Percentiles rank a stretch among this genome's conserved stretches.
Conservation (phyloP, 345 rosid genomes). For the Boechera stricta region DNA sequence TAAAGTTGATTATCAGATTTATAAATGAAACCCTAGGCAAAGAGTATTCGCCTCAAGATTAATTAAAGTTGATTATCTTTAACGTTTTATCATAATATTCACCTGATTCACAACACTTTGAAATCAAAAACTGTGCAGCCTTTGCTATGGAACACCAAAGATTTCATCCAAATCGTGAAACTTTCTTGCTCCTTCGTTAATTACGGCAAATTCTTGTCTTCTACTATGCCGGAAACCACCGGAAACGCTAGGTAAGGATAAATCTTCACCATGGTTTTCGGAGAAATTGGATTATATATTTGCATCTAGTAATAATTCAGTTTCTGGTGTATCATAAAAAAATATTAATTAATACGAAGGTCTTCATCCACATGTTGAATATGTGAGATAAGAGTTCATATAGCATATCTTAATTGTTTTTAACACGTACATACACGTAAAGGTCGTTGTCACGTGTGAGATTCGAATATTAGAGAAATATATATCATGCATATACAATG, state of each 20-base stretch:
- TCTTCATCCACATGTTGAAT: slow-evolving; percentile 34
- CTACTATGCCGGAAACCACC: background rate
- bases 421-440: background rate
- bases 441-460: slow-evolving; percentile 35
- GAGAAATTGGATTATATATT: slow-evolving; percentile 8
- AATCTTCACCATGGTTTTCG: slow-evolving; percentile 47
- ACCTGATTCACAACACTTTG: too few relatives aligned
- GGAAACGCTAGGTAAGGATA: slow-evolving; percentile 45
- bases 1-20: too few relatives aligned
- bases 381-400: slow-evolving; percentile 20
- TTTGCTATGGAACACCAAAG: slow-evolving; percentile 54
- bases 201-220: slow-evolving; percentile 24
- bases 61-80: too few relatives aligned
- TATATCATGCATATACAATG: background rate
- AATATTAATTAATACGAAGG: slow-evolving; percentile 9
- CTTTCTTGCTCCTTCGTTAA: slow-evolving; percentile 52
- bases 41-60: too few relatives aligned
- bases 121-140: slow-evolving; percentile 63
- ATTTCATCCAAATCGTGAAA: slow-evolving; percentile 75
- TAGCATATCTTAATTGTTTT: background rate
- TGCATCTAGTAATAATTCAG: slow-evolving; percentile 26
- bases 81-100: too few relatives aligned
- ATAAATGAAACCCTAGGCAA: too few relatives aligned
- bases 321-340: slow-evolving; percentile 15
- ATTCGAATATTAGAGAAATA: slow-evolving; percentile 22